Conservation (phyloP, 768 basidiomycete genomes). For the Suillus discolor region DNA sequence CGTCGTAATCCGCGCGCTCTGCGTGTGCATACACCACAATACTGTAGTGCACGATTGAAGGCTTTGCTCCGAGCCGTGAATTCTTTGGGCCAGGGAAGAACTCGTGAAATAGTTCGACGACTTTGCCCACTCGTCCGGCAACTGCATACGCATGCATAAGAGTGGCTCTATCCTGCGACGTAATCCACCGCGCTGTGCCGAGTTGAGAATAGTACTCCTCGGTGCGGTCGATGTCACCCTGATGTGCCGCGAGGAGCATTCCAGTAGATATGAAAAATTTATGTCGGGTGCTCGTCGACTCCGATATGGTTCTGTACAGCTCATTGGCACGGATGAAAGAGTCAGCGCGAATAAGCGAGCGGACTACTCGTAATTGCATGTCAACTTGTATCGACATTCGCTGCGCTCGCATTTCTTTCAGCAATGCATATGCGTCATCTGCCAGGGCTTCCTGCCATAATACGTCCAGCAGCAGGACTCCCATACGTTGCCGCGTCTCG, state of each 20-base stretch:
- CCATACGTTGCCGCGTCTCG: slow-evolving; percentile 33
- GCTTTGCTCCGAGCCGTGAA: slow-evolving; percentile 33
- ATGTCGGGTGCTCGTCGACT: slow-evolving; percentile 18
- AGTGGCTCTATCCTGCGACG: slow-evolving; percentile 39
- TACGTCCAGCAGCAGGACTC: slow-evolving; percentile 44
- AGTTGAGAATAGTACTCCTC: slow-evolving; percentile 46
- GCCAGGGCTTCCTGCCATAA: slow-evolving; percentile 36
- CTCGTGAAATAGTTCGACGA: slow-evolving; percentile 53
- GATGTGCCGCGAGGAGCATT: slow-evolving; percentile 53
- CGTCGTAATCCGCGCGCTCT: slow-evolving; percentile 45
- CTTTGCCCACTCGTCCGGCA: slow-evolving; percentile 41
- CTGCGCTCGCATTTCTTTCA: slow-evolving; percentile 42
- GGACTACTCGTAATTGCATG: slow-evolving; percentile 40
- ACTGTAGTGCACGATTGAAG: slow-evolving; percentile 54
- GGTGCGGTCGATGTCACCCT: slow-evolving; percentile 50
- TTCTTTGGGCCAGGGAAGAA: slow-evolving; percentile 50
- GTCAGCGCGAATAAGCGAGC: slow-evolving; percentile 43
- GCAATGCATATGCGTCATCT: slow-evolving; percentile 42
- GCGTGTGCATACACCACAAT: slow-evolving; percentile 59
- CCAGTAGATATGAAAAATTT: slow-evolving; percentile 42
- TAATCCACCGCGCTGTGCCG: slow-evolving; percentile 27
- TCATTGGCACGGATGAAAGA: slow-evolving; percentile 45
- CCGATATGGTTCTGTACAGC: slow-evolving; percentile 39
- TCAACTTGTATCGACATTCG: slow-evolving; percentile 29
- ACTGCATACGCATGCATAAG: slow-evolving; percentile 60